A percentile compares a stretch with the other conserved stretches of the same genome.
These are phyloP conservation scores for Candida sp. DNA, from an alignment of 1,139 yeast genomes.

Conservation along the genomic window DNA sequence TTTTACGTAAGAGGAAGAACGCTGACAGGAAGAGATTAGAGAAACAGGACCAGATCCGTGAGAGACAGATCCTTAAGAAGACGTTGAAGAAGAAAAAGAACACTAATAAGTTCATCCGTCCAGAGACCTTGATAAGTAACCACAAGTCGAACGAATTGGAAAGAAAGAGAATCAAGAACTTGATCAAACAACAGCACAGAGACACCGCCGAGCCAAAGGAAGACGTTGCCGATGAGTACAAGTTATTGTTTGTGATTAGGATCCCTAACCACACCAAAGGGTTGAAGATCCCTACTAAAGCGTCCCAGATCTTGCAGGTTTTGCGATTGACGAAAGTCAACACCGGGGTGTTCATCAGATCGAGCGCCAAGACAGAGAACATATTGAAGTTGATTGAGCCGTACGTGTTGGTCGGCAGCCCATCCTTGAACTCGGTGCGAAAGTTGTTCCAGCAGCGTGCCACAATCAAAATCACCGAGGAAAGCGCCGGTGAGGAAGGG, in stretches of 20 bases:
- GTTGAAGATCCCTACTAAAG: conserved; percentile 68
- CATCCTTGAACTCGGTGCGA: conserved; percentile 72
- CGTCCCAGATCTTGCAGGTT: conserved; percentile 58
- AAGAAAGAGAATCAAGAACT: conserved; percentile 65
- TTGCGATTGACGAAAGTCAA: conserved; percentile 63
- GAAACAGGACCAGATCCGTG: conserved; percentile 55
- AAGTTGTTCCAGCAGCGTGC: conserved; percentile 80
- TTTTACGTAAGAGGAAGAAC: conserved; percentile 77
- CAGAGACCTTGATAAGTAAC: conserved; percentile 72
- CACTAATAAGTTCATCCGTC: conserved; percentile 65
- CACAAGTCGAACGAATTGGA: conserved; percentile 69
- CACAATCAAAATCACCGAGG: conserved; percentile 44
- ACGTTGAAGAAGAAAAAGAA: conserved; percentile 39
- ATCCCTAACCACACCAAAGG: conserved; percentile 58
- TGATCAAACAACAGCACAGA: conserved; percentile 50
- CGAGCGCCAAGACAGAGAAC: conserved; percentile 58
- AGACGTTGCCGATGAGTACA: conserved; percentile 40
- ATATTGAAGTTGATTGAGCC: conserved; percentile 71
- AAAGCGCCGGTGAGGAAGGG: conserved; percentile 40
- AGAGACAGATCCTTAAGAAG: conserved; percentile 34
- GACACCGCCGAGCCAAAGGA: conserved; percentile 11
- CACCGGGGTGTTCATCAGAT: conserved; percentile 74
- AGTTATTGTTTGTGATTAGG: conserved; percentile 67
- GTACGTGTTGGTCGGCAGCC: conserved; percentile 73
- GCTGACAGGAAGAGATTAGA: conserved; percentile 72